Evolutionary conservation across 1,284 basidiomycete genomes (phyloP), one percentile per base, ranked within the genome.

Genomic region (Pseudozyma pruni): DNA sequence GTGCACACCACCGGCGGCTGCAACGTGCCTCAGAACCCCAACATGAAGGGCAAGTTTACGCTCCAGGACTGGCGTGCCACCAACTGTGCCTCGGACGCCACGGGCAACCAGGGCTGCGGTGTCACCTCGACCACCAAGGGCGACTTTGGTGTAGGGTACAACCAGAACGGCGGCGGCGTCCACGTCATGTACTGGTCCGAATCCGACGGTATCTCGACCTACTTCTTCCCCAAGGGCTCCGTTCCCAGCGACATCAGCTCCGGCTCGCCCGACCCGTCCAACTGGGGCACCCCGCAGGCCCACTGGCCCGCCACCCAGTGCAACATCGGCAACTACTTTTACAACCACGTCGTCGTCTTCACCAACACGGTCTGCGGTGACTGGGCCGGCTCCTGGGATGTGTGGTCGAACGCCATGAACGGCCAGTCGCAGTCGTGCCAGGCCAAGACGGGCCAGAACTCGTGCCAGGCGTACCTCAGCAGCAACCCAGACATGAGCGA

Each of bases 101-200:
- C 87, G 72, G 84, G 72, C 74, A 91, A 91, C 72, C 81, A 86
- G 0, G 89, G 89, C 0, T 91, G 90, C 70, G 87, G 88, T n/a
- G 89, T 90, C 20, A 76, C 83, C 22, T 72, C 86, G 70, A 35
- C 78, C 69, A 45, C 85, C 43, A 45, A 75, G 0, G 83, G 84
- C 43, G 88, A 80, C 19, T 88, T 86, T 68, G 88, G 88, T 0
- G 86, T 87, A 23, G 62, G 75, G 4, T 89, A 88, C 83, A 90
- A 90, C 76, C 68, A 72, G 14, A 85, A 84, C 29, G 87, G 88
- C 14, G 90, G 89, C 19, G 88, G 88, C 6, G 87, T 83, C 80
- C 79, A 63, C 50, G 75, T 62, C 43, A 66, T 62, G 62, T 55
- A 63, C 50, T 70, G 61, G 55, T 43, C 49, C 51, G 41, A 62